Evolutionary conservation across 768 basidiomycete genomes (phyloP).

Genomic region (Hydnomerulius pinastri): DNA sequence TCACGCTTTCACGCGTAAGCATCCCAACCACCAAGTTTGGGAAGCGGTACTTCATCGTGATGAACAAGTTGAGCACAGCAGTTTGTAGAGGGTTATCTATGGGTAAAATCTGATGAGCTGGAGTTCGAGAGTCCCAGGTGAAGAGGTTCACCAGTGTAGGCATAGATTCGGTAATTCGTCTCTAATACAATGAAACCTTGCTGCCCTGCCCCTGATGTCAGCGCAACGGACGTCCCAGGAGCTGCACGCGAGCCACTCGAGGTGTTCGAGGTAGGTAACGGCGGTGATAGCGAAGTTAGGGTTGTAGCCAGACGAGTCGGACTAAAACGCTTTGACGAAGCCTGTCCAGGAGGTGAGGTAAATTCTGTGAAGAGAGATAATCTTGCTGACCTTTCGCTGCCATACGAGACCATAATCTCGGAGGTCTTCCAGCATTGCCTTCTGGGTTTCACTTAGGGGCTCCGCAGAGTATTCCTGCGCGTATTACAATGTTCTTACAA

Average conservation of each 20-base stretch:
- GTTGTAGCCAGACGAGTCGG: conserved; percentile 96
- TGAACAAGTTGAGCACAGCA: conserved; percentile 92
- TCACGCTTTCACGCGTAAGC: conserved; percentile 93
- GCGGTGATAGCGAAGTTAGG: conserved; percentile 86
- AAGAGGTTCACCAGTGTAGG: conserved; percentile 84
- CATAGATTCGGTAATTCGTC: conserved; percentile 97
- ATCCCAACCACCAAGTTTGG: conserved; percentile 96
- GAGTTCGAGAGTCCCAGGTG: no score
- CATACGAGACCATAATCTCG: conserved; percentile 94
- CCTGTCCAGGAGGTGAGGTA: conserved; percentile 40
- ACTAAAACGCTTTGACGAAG: conserved; percentile 79
- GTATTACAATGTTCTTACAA: conserved; percentile 9
- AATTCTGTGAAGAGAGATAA: conserved; percentile 12
- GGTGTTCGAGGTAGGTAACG: conserved; percentile 58
- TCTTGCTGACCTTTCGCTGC: conserved; percentile 65
- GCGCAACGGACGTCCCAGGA: conserved; percentile 23
- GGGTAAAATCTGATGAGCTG: conserved; percentile 16
- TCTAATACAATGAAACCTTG: conserved; percentile 96
- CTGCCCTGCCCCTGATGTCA: conserved; percentile 55
- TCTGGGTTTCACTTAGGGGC: conserved; percentile 74
- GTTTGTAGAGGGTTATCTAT: conserved; percentile 95
- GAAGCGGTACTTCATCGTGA: conserved; percentile 90
- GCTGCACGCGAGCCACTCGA: conserved; percentile 18
- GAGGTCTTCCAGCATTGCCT: conserved; percentile 87
- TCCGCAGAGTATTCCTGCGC: conserved; percentile 87